Evolutionary conservation across 352 stramenopile genomes (phyloP).

Genomic region (Phytophthora niederhauseri): DNA sequence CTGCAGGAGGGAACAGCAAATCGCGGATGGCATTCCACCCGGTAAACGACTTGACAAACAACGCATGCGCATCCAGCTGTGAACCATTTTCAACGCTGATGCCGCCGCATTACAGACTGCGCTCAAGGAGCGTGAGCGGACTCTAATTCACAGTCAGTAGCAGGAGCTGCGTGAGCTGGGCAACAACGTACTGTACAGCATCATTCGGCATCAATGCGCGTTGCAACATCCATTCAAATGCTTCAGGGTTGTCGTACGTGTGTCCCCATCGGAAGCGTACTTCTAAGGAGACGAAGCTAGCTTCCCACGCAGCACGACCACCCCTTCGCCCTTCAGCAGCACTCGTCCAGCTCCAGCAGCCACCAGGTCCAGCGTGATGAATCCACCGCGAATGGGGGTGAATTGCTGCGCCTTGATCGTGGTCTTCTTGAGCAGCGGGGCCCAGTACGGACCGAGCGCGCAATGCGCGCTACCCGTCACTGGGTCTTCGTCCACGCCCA

Average conservation of each 20-base stretch:
- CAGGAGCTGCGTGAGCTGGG: too few species aligned
- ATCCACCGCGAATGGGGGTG: conserved; percentile 50
- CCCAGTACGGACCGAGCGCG: conserved; percentile 89
- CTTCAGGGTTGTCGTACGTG: too few species aligned
- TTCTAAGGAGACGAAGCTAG: conserved; percentile 8
- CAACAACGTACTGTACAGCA: too few species aligned
- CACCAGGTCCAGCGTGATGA: conserved; percentile 46
- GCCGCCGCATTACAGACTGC: background rate
- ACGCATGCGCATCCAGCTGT: background rate
- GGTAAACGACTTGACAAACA: background rate
- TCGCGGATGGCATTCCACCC: background rate
- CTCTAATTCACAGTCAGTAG: too few species aligned
- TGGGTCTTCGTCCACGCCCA: conserved; percentile 93
- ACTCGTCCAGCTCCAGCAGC: conserved; percentile 38
- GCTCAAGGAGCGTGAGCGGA: too few species aligned
- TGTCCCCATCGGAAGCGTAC: too few species aligned
- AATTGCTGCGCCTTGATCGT: conserved; percentile 53
- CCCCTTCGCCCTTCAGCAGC: conserved; percentile 52
- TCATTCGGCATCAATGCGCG: too few species aligned
- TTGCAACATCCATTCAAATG: too few species aligned
- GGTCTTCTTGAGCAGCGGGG: conserved; percentile 41
- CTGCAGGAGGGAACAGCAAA: background rate
- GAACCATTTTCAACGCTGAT: background rate
- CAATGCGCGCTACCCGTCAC: conserved; percentile 94
- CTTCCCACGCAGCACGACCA: conserved; percentile 28